phyloP scores from a whole-genome alignment of 1,284 basidiomycete genomes.

The Pseudomicrostroma phylloplanum region DNA sequence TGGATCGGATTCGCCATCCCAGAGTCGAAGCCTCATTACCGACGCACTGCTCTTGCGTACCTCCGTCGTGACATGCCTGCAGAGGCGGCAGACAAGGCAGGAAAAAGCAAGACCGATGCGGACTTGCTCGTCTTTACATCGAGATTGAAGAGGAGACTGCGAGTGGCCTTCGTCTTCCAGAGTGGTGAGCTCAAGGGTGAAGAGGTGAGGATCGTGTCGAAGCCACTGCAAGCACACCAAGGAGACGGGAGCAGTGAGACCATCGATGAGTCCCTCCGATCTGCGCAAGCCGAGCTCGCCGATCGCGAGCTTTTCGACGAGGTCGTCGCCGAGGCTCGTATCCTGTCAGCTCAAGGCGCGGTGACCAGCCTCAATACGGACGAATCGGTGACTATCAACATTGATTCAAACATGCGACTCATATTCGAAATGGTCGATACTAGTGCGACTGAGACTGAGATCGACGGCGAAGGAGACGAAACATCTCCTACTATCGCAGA shows the following conservation, averaged over 20 bases:
- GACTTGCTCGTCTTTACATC: background rate
- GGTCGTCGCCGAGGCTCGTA: background rate
- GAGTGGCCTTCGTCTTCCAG: background rate
- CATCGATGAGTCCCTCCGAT: background rate
- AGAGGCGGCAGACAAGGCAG: background rate
- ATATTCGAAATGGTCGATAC: slow-evolving; percentile 1
- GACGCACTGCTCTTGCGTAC: background rate
- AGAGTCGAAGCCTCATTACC: background rate
- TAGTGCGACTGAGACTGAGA: background rate
- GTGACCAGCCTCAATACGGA: background rate
- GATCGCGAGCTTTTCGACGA: slow-evolving; percentile 5
- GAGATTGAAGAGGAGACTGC: background rate
- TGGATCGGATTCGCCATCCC: slow-evolving; percentile 4
- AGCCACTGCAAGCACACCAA: background rate
- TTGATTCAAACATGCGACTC: background rate
- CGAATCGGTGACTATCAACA: background rate
- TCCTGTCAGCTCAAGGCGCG: background rate
- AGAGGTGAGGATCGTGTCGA: background rate
- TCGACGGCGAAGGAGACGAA: background rate
- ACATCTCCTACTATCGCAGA: no score
- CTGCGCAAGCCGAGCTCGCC: background rate
- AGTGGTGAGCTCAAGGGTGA: background rate
- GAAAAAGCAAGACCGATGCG: background rate
- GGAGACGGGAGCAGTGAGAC: background rate
- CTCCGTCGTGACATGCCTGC: background rate